Percentiles rank a stretch among this genome's conserved stretches.
Evolutionary conservation across 1,284 basidiomycete species (phyloP).

Genomic region (Mycosarcoma mackinlayi): DNA sequence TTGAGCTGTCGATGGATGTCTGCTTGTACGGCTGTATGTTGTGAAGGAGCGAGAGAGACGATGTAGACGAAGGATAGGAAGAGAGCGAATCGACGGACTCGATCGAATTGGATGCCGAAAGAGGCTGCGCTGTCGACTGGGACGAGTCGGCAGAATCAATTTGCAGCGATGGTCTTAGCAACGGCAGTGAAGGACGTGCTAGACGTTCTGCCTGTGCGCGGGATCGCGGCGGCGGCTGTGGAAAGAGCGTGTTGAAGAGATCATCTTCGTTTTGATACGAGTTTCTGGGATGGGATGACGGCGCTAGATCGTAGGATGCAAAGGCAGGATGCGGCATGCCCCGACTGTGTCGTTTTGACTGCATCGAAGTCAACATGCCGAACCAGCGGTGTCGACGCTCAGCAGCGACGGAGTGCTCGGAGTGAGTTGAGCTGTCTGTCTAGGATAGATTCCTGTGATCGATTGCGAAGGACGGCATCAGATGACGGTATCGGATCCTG

Average conservation of each 20-base stretch:
- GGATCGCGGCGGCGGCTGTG: conserved; percentile 40
- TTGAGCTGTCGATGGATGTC: conserved; percentile 30
- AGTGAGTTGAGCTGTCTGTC: background rate
- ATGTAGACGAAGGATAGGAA: conserved; percentile 41
- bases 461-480: conserved; percentile 1
- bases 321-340: conserved; percentile 12
- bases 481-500: background rate
- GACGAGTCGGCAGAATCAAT: conserved; percentile 37
- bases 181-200: conserved; percentile 37
- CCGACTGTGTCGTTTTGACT: conserved; percentile 17
- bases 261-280: conserved; percentile 17
- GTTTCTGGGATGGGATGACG: conserved; percentile 4
- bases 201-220: conserved; percentile 31
- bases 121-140: conserved; percentile 17
- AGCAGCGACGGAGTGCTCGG: conserved; percentile 4
- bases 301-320: conserved; percentile 28
- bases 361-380: conserved; percentile 25
- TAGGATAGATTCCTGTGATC: background rate
- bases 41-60: conserved; percentile 36
- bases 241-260: conserved; percentile 41
- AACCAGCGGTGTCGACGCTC: background rate
- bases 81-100: conserved; percentile 38
- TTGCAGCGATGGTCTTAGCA: conserved; percentile 21
- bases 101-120: conserved; percentile 32
- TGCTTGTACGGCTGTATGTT: conserved; percentile 31